A percentile compares a stretch with the other conserved stretches of the same genome.
These are phyloP conservation scores for Rossbeevera mucosa DNA, from an alignment of 768 basidiomycete genomes.

Conservation along the genomic window DNA sequence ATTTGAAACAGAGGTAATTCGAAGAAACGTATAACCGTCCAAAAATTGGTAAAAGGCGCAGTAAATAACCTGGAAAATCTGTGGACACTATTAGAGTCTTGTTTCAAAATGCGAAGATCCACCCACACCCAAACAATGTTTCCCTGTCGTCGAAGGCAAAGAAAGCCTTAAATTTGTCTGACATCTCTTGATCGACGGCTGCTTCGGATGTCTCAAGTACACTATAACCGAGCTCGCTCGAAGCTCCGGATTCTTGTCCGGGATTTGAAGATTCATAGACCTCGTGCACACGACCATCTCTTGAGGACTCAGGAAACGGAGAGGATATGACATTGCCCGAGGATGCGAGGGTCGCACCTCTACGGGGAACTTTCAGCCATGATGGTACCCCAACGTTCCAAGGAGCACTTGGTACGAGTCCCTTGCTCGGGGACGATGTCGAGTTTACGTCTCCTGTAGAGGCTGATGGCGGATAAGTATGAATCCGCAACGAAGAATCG, in stretches of 20 bases:
- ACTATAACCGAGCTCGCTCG: slow-evolving; percentile 69
- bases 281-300: slow-evolving; percentile 48
- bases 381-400: slow-evolving; percentile 71
- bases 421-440: slow-evolving; percentile 37
- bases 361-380: slow-evolving; percentile 57
- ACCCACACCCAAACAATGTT: slow-evolving; percentile 80
- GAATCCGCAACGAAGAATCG: slow-evolving; percentile 39
- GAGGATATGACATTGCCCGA: slow-evolving; percentile 24
- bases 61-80: slow-evolving; percentile 93
- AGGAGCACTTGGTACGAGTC: slow-evolving; percentile 30
- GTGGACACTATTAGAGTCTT: slow-evolving; percentile 5
- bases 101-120: not conserved
- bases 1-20: slow-evolving; percentile 93
- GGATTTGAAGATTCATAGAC: slow-evolving; percentile 38
- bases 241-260: slow-evolving; percentile 27
- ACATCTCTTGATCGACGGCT: slow-evolving; percentile 54
- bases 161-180: slow-evolving; percentile 70
- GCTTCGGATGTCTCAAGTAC: slow-evolving; percentile 72
- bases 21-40: slow-evolving; percentile 90
- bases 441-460: slow-evolving; percentile 45
- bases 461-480: slow-evolving; percentile 80
- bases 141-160: slow-evolving; percentile 93
- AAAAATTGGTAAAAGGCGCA: slow-evolving; percentile 81
- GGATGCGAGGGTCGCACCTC: slow-evolving; percentile 32
- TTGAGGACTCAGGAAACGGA: slow-evolving; percentile 20